Evolutionary conservation across 1,139 yeast genomes (phyloP).

Genomic region (Meyerozyma smithsonii): DNA sequence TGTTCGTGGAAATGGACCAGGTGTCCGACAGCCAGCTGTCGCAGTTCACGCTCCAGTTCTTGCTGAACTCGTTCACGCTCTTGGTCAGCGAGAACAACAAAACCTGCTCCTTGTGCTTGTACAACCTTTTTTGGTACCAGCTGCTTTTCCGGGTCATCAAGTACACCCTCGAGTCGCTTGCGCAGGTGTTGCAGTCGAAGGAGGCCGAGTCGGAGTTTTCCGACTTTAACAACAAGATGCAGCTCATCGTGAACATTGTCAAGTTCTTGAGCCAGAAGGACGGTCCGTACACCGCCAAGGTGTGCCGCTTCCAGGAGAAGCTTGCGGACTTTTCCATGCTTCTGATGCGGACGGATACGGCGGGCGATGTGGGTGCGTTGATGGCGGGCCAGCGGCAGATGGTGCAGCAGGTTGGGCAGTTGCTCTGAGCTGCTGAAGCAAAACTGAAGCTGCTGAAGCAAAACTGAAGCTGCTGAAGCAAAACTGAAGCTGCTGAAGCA

Average conservation of each 20-base stretch:
- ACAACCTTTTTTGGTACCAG: conserved; percentile 10
- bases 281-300: conserved; percentile 5
- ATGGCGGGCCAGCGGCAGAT: background rate
- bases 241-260: conserved; percentile 19
- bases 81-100: conserved; percentile 19
- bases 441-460: too few species aligned
- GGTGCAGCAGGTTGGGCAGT: background rate
- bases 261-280: conserved; percentile 10
- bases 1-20: conserved; percentile 39
- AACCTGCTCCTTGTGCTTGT: conserved; percentile 5
- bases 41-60: conserved; percentile 40
- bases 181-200: background rate
- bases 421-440: background rate
- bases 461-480: too few species aligned
- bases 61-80: conserved; percentile 38
- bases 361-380: background rate
- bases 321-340: conserved; percentile 5
- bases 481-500: too few species aligned
- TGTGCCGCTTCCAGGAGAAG: conserved; percentile 7
- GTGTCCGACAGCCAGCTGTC: conserved; percentile 32
- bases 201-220: conserved; percentile 11
- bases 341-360: background rate
- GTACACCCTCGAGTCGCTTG: conserved; percentile 10
- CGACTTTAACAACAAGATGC: conserved; percentile 20
- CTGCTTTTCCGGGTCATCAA: conserved; percentile 6